Evolutionary conservation across 345 rosid species (phyloP).

Genomic region (Citrus unshiu): DNA sequence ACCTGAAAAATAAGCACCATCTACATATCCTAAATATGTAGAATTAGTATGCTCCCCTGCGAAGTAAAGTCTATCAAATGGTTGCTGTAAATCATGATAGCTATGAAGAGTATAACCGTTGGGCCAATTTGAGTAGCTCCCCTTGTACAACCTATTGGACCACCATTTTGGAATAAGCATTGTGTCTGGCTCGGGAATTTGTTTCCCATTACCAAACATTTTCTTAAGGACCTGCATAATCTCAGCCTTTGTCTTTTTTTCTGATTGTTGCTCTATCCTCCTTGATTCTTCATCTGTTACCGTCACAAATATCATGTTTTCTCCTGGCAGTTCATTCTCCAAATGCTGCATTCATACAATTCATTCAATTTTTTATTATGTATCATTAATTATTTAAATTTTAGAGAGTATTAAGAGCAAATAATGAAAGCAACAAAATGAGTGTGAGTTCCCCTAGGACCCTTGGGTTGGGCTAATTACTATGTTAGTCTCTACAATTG

Average conservation of each 20-base stretch:
- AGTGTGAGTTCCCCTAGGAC: too few relatives aligned
- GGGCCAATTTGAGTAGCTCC: constrained; percentile 28
- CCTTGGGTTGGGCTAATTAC: too few relatives aligned
- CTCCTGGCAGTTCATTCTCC: constrained; percentile 28
- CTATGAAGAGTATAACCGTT: constrained; percentile 1
- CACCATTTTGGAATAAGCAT: constrained; percentile 32
- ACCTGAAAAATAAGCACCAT: constrained; percentile 33
- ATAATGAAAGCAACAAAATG: too few relatives aligned
- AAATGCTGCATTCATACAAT: constrained; percentile 13
- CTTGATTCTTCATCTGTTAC: constrained; percentile 25
- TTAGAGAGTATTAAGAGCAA: too few relatives aligned
- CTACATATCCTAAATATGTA: constrained; percentile 19
- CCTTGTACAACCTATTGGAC: constrained; percentile 16
- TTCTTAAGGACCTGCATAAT: constrained; percentile 16
- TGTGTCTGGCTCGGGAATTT: constrained; percentile 15
- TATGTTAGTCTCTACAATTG: too few relatives aligned
- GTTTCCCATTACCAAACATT: constrained; percentile 13
- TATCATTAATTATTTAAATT: too few relatives aligned
- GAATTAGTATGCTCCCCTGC: constrained; percentile 34
- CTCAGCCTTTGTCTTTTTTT: constrained; percentile 13
- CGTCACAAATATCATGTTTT: constrained; percentile 21
- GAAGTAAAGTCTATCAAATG: constrained; percentile 30
- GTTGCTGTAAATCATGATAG: constrained; percentile 20
- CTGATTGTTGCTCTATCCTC: constrained; percentile 21
- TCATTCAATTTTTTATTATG: too few relatives aligned